Percentiles rank a stretch among this genome's conserved stretches.
These are phyloP conservation scores for Paramecium caudatum DNA, from an alignment of 73 alveolate genomes.

Conservation along the genomic window DNA sequence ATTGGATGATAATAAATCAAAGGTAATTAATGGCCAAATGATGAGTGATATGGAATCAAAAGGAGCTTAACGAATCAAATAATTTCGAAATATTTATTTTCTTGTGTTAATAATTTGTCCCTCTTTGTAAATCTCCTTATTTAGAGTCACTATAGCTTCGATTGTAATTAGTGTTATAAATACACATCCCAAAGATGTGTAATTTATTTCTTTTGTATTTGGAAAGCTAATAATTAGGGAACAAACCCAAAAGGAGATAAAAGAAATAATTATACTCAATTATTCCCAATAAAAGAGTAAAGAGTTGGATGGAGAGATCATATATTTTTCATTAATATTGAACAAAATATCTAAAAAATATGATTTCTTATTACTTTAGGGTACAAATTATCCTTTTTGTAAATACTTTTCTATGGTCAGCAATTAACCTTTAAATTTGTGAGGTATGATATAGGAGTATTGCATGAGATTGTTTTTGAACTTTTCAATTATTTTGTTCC, in stretches of 20 bases:
- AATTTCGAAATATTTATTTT: not conserved
- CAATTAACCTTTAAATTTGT: not conserved
- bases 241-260: slow-evolving; percentile 6
- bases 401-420: not conserved
- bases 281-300: slow-evolving; percentile 29
- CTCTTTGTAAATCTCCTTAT: slow-evolving; percentile 15
- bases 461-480: slow-evolving; percentile 39
- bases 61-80: not conserved
- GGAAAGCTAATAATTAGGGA: not conserved
- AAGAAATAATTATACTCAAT: not conserved
- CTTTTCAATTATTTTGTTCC: slow-evolving; percentile 14
- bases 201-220: not conserved
- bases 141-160: not conserved
- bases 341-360: not conserved
- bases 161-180: not conserved
- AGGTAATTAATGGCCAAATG: not conserved
- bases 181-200: not conserved
- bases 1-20: not conserved
- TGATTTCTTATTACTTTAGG: not conserved
- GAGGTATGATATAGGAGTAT: not conserved
- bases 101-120: not conserved
- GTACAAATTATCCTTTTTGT: not conserved
- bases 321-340: not conserved
- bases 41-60: not conserved
- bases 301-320: slow-evolving; percentile 5